phyloP scores from a whole-genome alignment of 108 stramenopile species.

The Pseudonitzschia multiseries region DNA sequence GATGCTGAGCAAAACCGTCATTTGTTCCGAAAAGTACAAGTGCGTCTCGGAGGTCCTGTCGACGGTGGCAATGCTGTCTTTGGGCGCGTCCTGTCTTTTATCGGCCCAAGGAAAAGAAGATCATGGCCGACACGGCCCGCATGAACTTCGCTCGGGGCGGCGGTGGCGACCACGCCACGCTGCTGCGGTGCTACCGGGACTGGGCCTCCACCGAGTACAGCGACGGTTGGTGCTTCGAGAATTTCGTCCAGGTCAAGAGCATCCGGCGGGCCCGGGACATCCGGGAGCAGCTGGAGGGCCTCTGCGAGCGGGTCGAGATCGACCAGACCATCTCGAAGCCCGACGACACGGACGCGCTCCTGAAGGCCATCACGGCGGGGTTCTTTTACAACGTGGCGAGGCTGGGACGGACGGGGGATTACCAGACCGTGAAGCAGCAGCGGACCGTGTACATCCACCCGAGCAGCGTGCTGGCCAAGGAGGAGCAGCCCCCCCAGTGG shows the following conservation, averaged over 20 bases:
- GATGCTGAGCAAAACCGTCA: conserved; percentile 95
- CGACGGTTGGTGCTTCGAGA: conserved; percentile 98
- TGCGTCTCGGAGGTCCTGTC: conserved; percentile 93
- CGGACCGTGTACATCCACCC: conserved; percentile 98
- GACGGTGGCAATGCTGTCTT: conserved; percentile 94
- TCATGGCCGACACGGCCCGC: conserved; percentile 97
- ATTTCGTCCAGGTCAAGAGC: conserved; percentile 94
- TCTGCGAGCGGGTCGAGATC: conserved; percentile 98
- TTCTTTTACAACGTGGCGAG: conserved; percentile 98
- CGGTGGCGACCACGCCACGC: conserved; percentile 93
- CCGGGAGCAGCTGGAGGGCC: conserved; percentile 95
- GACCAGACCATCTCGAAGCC: conserved; percentile 69
- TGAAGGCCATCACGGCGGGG: conserved; percentile 94
- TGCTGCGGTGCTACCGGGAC: conserved; percentile 89
- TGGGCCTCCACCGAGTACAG: conserved; percentile 95
- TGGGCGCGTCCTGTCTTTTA: conserved; percentile 95
- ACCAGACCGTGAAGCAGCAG: conserved; percentile 94
- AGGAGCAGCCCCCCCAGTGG: conserved; percentile 91
- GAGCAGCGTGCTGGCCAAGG: conserved; percentile 88
- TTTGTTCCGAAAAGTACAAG: conserved; percentile 93
- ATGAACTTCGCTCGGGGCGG: conserved; percentile 97
- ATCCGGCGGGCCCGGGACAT: conserved; percentile 96
- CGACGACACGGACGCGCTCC: conserved; percentile 67
- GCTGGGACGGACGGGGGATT: conserved; percentile 88
- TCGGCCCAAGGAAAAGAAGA: conserved; percentile 95